Evolutionary conservation across 208 protist genomes (phyloP), one percentile per base, ranked within the genome.

Genomic region (Trypanosoma melophagium): DNA sequence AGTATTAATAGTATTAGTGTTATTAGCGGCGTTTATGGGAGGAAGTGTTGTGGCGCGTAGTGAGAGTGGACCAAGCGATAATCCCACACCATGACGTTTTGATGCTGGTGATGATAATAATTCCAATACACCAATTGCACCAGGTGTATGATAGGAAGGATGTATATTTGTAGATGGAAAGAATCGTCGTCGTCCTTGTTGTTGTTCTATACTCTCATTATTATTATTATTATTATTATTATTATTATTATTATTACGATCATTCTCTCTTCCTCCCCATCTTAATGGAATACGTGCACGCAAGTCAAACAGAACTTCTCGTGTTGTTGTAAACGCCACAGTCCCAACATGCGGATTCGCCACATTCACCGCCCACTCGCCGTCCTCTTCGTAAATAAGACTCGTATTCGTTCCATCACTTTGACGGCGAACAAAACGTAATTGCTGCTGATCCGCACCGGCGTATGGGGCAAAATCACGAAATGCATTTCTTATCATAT

Each of bases 381-480:
- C 83, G 40, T 53, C 66, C 0, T 91, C 83, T 50, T 91, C 84
- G 47, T 56, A 57, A 4, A 75, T 60, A 44, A 89, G 53, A 17
- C 67, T 57, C 7, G 83, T 60, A 9, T 70, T 68, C 0, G 64
- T 78, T 28, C 58, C 40, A 22, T 57, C 60, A 31, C 56, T 61
- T n/a, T 81, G 58, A 19, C 80, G 79, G n/a, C 79, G 76, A 12
- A 69, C 71, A 54, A 92, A 25, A 41, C 82, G 71, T 13, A 88
- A 25, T 31, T 81, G 82, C 60, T 86, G 82, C 52, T 89, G 79
- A 35, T 95, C 89, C 5, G 89, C 89, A 7, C 82, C 84, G 10
- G 82, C 89, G 69, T 92, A 95, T 5, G 89, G 89, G 2, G 89
- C 81, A 62, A 95, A 92, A 71, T 92, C 84, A 31, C 60, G 66